Percentiles rank a stretch among this genome's conserved stretches.
These are phyloP conservation scores for Suhomyces choctaworum DNA, from an alignment of 1,139 yeast species.

Conservation along the genomic window DNA sequence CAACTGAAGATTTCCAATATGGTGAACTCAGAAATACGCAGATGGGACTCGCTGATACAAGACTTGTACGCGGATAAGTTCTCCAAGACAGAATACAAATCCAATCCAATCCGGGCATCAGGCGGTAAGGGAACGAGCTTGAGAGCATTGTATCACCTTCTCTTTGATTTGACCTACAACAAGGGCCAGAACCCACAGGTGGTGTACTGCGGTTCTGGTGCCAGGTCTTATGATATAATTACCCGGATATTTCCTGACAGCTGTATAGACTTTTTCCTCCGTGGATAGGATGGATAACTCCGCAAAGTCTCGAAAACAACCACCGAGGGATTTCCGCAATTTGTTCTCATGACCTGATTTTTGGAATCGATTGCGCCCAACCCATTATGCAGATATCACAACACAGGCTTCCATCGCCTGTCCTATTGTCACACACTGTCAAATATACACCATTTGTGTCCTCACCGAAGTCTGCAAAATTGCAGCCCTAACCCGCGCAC, in stretches of 20 bases:
- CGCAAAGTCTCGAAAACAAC: too few species aligned
- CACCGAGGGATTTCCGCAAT: too few species aligned
- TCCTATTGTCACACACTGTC: too few species aligned
- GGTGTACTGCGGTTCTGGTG: conserved; percentile 53
- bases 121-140: conserved; percentile 42
- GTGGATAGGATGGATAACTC: background rate
- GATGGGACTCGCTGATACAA: conserved; percentile 44
- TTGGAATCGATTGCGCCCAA: too few species aligned
- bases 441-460: too few species aligned
- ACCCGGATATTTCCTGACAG: conserved; percentile 36
- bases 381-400: too few species aligned
- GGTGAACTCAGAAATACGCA: conserved; percentile 40
- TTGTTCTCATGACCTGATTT: too few species aligned
- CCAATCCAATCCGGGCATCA: conserved; percentile 37
- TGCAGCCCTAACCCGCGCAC: conserved; percentile 17
- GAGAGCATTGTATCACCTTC: conserved; percentile 50
- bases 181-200: conserved; percentile 28
- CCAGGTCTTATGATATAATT: conserved; percentile 44
- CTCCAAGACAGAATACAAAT: conserved; percentile 32
- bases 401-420: too few species aligned
- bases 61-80: conserved; percentile 38
- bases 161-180: conserved; percentile 54
- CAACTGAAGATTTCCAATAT: conserved; percentile 31
- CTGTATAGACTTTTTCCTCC: conserved; percentile 29
- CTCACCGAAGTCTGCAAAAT: too few species aligned